Base-by-base conservation (phyloP, 2,329 filamentous ascomycete genomes). In the Colletotrichum tropicale region DNA sequence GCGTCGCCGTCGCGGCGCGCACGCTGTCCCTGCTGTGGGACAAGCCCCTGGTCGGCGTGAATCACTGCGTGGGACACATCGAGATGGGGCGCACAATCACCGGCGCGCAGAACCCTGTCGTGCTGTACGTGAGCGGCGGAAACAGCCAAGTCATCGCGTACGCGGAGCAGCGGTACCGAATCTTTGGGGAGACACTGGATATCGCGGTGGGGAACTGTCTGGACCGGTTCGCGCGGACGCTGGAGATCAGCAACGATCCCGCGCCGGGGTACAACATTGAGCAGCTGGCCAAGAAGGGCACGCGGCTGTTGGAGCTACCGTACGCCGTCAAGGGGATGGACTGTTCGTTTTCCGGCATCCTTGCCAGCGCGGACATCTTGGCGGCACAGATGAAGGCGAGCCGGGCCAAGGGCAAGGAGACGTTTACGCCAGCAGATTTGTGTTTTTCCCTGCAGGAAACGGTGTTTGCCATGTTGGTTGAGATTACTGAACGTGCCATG, bases 271-370 rank as follows among this genome's bases (percentile, higher is more conserved):
- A 98, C 86, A 99, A 99, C 83, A 98, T 99, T 80, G 97, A 99
- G 87, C 95, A 98, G 86, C 88, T 98, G 66, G 97, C 97, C 76
- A 91, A 90, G 79, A 93, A 94, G 84, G 92, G 93, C 70, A 91
- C 91, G 1, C 91, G 89, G 26, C 87, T 99, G 52, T 88, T 98
- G 21, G 96, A 98, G 79, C 88, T 99, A 32, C 97, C 97, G 3
- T 99, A 99, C 82, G 93, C 96, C 3, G 97, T 99, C 78, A 99
- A 99, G 86, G 97, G 97, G 67, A 99, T 99, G 97, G 97, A 99
- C 84, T 98, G 96, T 81, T 97, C 94, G 28, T 98, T 99, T 85
- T 96, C 94, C 4, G 97, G 97, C 3, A 98, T 99, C 78, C 87
- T 99, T 32, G 95, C 95, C 1, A 91, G 92, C 6, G 93, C 96